These are phyloP conservation scores for Ceratocystis diversiconidia DNA, from an alignment of 2,329 filamentous ascomycete genomes.

Conservation along the genomic window DNA sequence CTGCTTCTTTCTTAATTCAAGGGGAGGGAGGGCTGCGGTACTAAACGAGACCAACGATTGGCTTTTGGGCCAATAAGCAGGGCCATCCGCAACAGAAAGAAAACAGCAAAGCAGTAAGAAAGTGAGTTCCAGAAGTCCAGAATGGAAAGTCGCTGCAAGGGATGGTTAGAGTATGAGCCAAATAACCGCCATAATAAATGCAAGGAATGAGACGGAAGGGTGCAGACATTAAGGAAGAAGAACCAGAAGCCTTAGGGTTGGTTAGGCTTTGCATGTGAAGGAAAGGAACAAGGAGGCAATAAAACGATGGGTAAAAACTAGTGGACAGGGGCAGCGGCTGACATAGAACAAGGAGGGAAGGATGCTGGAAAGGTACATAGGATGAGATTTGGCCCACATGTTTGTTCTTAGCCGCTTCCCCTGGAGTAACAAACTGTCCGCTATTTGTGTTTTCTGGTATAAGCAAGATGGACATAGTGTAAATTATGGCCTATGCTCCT, in stretches of 20 bases:
- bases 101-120: not conserved
- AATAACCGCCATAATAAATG: too few species aligned
- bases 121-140: not conserved
- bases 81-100: not conserved
- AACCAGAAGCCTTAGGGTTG: not conserved
- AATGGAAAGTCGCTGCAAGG: not conserved
- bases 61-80: not conserved
- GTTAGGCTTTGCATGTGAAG: not conserved
- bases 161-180: too few species aligned
- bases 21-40: not conserved
- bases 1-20: not conserved
- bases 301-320: not conserved
- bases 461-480: too few species aligned
- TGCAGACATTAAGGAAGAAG: not conserved
- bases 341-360: not conserved
- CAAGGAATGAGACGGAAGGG: too few species aligned
- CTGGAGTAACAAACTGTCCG: not conserved
- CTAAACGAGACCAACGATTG: not conserved
- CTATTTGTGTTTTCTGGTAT: not conserved
- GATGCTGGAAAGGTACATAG: not conserved
- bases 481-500: too few species aligned
- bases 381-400: not conserved
- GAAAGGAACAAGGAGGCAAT: not conserved
- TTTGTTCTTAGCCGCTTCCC: not conserved
- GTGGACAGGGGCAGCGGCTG: not conserved